Conservation (phyloP, 2,329 filamentous ascomycete species). For the Eutypa lata region DNA sequence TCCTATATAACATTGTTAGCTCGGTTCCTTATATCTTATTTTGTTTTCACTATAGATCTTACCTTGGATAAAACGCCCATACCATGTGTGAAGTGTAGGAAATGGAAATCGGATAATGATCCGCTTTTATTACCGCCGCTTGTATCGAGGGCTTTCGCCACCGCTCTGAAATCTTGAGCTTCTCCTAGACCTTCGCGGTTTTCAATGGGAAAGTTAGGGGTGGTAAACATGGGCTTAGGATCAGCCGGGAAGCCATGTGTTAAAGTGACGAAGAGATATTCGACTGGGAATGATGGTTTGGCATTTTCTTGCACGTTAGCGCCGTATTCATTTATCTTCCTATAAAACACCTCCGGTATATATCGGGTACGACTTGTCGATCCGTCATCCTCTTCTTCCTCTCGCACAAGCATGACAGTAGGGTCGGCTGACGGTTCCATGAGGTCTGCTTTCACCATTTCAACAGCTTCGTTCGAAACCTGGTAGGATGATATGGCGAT, state of each 20-base stretch:
- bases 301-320: slow-evolving; percentile 96
- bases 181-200: slow-evolving; percentile 86
- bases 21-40: background rate
- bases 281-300: slow-evolving; percentile 92
- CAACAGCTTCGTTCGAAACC: slow-evolving; percentile 89
- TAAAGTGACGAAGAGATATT: slow-evolving; percentile 92
- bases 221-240: slow-evolving; percentile 72
- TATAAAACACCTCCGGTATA: slow-evolving; percentile 96
- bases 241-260: slow-evolving; percentile 92
- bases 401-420: slow-evolving; percentile 88
- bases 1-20: slow-evolving; percentile 55
- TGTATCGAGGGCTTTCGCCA: slow-evolving; percentile 67
- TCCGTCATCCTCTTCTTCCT: slow-evolving; percentile 81
- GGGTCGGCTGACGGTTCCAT: slow-evolving; percentile 94
- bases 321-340: slow-evolving; percentile 92
- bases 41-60: slow-evolving; percentile 27
- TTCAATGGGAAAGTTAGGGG: slow-evolving; percentile 79
- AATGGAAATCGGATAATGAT: slow-evolving; percentile 85
- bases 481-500: slow-evolving; percentile 92
- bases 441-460: slow-evolving; percentile 95
- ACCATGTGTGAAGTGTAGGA: slow-evolving; percentile 81
- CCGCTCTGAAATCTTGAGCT: slow-evolving; percentile 71
- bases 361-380: slow-evolving; percentile 71
- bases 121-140: slow-evolving; percentile 56
- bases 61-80: slow-evolving; percentile 86